A percentile compares a stretch with the other conserved stretches of the same genome.
Conservation (phyloP, 176 grass and related monocot genomes). For the Neostapfia colusana region DNA sequence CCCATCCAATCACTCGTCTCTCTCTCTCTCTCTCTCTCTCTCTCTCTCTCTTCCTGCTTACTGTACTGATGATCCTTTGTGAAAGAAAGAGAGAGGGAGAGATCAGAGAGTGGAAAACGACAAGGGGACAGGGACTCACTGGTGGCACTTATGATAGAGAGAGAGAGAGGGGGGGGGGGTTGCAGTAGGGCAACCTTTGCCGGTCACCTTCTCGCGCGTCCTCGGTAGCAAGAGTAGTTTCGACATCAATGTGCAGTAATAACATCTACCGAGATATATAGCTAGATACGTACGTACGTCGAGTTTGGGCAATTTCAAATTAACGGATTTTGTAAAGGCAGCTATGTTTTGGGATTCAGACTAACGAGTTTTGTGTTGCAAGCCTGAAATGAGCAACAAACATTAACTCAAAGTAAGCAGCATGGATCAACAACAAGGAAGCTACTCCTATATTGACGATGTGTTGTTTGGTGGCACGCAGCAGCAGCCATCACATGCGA, state of each 20-base stretch:
- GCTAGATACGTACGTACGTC: too few relatives aligned
- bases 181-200: conserved; percentile 37
- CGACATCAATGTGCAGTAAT: background rate
- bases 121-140: conserved; percentile 36
- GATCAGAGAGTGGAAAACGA: conserved; percentile 22
- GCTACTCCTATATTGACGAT: too few relatives aligned
- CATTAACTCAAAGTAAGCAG: too few relatives aligned
- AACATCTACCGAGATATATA: background rate
- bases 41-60: background rate
- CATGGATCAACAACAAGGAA: too few relatives aligned
- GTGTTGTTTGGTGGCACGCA: too few relatives aligned
- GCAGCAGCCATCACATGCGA: too few relatives aligned
- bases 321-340: too few relatives aligned
- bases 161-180: conserved; percentile 4
- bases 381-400: too few relatives aligned
- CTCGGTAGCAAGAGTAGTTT: background rate
- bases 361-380: too few relatives aligned
- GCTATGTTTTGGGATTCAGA: too few relatives aligned
- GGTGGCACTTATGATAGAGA: conserved; percentile 42
- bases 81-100: background rate
- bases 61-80: background rate
- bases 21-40: conserved; percentile 10
- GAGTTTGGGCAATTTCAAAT: too few relatives aligned
- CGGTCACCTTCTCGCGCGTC: conserved; percentile 27
- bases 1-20: conserved; percentile 1